Evolutionary conservation across 805 yeast species (phyloP).

Genomic region (Candida golubevii): DNA sequence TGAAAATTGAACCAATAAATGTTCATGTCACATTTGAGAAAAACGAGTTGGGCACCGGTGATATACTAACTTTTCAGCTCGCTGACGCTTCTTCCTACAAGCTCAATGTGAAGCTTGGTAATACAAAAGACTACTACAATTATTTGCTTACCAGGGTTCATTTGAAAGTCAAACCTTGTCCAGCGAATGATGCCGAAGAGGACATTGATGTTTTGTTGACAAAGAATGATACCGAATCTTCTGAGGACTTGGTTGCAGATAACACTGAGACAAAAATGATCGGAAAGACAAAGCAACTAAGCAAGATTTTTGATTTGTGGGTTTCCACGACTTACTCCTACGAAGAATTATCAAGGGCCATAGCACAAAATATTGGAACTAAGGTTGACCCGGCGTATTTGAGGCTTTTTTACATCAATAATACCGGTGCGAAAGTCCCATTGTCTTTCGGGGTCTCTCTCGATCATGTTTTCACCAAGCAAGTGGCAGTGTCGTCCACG

Average conservation of each 20-base stretch:
- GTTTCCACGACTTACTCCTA: constrained; percentile 58
- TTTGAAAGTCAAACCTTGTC: constrained; percentile 47
- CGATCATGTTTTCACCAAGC: constrained; percentile 39
- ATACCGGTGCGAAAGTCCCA: constrained; percentile 55
- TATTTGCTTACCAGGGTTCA: constrained; percentile 60
- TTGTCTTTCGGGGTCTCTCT: constrained; percentile 31
- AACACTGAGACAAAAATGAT: constrained; percentile 16
- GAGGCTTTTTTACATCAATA: constrained; percentile 59
- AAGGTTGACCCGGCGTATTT: constrained; percentile 56
- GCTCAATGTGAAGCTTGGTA: constrained; percentile 16
- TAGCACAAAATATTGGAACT: constrained; percentile 46
- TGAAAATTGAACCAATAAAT: constrained; percentile 44
- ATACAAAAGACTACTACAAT: constrained; percentile 45
- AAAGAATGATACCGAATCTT: constrained; percentile 23
- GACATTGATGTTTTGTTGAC: constrained; percentile 40
- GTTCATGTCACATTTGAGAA: constrained; percentile 43
- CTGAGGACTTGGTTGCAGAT: constrained; percentile 10
- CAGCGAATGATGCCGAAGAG: constrained; percentile 48
- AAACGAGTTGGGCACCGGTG: constrained; percentile 64
- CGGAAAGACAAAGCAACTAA: constrained; percentile 18
- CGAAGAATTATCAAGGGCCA: constrained; percentile 53
- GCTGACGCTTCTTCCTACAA: constrained; percentile 16
- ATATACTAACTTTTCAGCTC: constrained; percentile 46
- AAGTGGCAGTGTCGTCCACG: constrained; percentile 42
- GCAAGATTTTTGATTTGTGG: constrained; percentile 56